Base-by-base conservation (phyloP, 768 basidiomycete genomes). In the Mycena albidolilacea region DNA sequence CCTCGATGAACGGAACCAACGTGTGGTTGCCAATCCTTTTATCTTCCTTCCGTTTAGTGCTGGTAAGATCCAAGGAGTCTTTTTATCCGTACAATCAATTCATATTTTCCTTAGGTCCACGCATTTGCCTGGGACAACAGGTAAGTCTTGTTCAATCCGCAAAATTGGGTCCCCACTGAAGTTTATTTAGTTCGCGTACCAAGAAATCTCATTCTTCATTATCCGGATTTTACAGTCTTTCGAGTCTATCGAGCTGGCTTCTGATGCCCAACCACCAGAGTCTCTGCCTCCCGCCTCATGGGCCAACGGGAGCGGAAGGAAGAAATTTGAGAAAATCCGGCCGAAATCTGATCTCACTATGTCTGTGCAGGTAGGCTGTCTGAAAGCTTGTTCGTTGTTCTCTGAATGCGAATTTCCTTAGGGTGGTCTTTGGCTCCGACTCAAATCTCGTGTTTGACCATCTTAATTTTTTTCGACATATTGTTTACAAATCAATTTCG, bases 31-130 rank as follows among this genome's bases (percentile, higher is more conserved):
- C n/a, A 60, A 60, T 60, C 59, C 59, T 41, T 60, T 60, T 60
- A 60, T 60, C 43, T 60, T 60, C 59, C 59, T 60, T 23, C 59
- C 59, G n/a, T 60, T 60, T n/a, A 60, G 59, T 60, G 59, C 59
- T 41, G 59, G 59, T 59, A n/a, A 59, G 58, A 19, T 59, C 11
- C 39, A 5, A 50, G 48, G 10, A 37, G 12, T 58, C 14, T 39
- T 11, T n/a, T 38, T 11, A 19, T 17, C 19, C 58, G 14, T 17
- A 39, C 10, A 9, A 30, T 30, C 17, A 15, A 30, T 10, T 35
- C 21, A 55, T 38, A 19, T 59, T 21, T 14, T n/a, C 6, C 15
- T n/a, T 19, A 59, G 58, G 58, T 23, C 59, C 59, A 15, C 59
- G 59, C 12, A 60, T 60, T 14, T 60, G 59, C 39, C 38, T 60